These are phyloP conservation scores for Hypomontagnella submonticulosa DNA, from an alignment of 495 filamentous ascomycete species.

Conservation along the genomic window DNA sequence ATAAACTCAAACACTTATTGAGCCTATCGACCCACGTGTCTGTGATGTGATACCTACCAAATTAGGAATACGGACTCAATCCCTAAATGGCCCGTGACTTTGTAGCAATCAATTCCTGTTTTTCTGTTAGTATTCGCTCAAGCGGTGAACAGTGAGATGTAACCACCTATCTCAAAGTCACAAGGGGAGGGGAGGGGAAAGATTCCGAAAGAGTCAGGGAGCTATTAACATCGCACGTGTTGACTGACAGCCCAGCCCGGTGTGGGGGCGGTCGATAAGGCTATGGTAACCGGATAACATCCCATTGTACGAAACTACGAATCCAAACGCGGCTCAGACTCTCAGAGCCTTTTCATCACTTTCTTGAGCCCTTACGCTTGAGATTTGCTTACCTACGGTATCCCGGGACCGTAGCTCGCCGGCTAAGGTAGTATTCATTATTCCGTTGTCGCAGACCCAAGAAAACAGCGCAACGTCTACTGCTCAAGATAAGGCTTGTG, in stretches of 20 bases:
- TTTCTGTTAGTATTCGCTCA: neutral
- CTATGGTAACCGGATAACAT: neutral
- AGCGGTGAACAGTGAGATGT: slow-evolving; percentile 4
- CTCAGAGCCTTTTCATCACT: slow-evolving; percentile 11
- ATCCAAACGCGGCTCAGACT: slow-evolving; percentile 12
- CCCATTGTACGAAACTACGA: neutral
- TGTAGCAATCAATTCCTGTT: neutral
- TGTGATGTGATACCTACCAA: slow-evolving; percentile 33
- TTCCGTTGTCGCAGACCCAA: neutral
- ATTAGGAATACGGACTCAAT: slow-evolving; percentile 29
- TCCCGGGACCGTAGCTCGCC: neutral
- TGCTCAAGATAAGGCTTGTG: slow-evolving; percentile 8
- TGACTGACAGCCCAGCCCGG: too few relatives aligned
- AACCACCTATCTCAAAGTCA: too few relatives aligned
- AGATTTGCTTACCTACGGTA: neutral
- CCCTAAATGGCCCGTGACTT: neutral
- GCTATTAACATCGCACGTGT: too few relatives aligned
- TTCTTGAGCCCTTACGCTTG: slow-evolving; percentile 5
- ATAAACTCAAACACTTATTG: slow-evolving; percentile 21
- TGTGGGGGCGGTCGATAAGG: slow-evolving; percentile 12
- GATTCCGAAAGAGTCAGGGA: too few relatives aligned
- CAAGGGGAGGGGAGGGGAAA: too few relatives aligned
- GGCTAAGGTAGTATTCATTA: slow-evolving; percentile 5
- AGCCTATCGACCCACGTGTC: slow-evolving; percentile 30
- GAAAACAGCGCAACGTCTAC: slow-evolving; percentile 1